Evolutionary conservation across 129 eudicot species (phyloP), one percentile per base, ranked within the genome.

Genomic region (Sambucus nigra): DNA sequence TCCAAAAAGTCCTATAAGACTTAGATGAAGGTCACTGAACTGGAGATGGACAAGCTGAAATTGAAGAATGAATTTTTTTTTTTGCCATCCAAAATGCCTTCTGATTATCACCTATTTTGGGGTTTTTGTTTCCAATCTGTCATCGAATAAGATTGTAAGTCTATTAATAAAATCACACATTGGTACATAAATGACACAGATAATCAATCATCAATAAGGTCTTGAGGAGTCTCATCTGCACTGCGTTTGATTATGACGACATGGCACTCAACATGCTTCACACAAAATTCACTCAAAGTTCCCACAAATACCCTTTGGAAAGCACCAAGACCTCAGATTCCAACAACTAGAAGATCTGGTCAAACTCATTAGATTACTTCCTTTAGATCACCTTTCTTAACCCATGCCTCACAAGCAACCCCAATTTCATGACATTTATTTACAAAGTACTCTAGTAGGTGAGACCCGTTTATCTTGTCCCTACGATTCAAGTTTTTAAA

Each of bases 371-470:
- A 82, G 67, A 91, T 82, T 35, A 77, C 75, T 68, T 92, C 99
- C 59, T 82, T 83, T 1, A 95, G 75, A 54, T 82, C 95, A 59
- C 99, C 99, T 64, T 60, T 80, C 70, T 81, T 81, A 13, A 82
- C 47, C 99, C 99, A 86, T 48, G 91, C 94, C 65, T 92, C 95
- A 82, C 99, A 92, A 60, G 77, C 82, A 72, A 92, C 99, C 99
- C 99, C 99, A 35, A 76, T 49, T 41, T 92, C 94, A 63, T 92
- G 89, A 69, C 95, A 60, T 57, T 74, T 71, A 3, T 75, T 74
- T 52, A 92, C 87, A 73, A 92, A 92, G 77, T 77, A 82, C 74
- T 92, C 99, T 69, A 92, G 68, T 22, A 92, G 81, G 66, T 77
- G 94, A 56, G 73, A 78, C 25, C 94, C 99, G 21, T 66, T 82